Evolutionary conservation across 495 filamentous ascomycete species (phyloP).

Genomic region (Daldinia childiae): DNA sequence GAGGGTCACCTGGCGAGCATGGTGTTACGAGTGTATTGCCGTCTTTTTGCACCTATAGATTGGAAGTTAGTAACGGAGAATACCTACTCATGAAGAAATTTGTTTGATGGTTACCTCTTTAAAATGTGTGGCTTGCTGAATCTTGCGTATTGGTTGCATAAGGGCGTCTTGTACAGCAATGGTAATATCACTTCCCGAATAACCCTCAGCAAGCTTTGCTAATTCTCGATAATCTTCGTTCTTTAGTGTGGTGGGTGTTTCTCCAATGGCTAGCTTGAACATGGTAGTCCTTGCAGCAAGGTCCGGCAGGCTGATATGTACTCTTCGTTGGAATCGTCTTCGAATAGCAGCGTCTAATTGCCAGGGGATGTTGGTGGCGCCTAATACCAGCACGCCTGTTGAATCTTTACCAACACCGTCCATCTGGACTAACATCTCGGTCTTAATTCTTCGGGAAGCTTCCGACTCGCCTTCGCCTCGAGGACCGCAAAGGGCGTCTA

Average conservation of each 20-base stretch:
- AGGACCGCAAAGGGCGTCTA: slow-evolving; percentile 95
- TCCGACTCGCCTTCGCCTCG: slow-evolving; percentile 98
- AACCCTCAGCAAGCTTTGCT: slow-evolving; percentile 86
- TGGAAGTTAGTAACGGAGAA: slow-evolving; percentile 9
- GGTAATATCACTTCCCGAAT: slow-evolving; percentile 94
- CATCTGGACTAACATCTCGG: slow-evolving; percentile 98
- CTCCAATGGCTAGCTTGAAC: slow-evolving; percentile 94
- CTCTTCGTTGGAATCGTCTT: slow-evolving; percentile 92
- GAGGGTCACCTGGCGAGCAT: slow-evolving; percentile 88
- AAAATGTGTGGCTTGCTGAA: slow-evolving; percentile 98
- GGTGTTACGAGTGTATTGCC: slow-evolving; percentile 84
- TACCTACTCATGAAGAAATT: not conserved
- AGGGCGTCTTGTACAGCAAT: slow-evolving; percentile 97
- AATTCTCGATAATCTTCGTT: slow-evolving; percentile 79
- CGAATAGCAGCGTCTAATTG: slow-evolving; percentile 98
- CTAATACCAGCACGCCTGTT: slow-evolving; percentile 91
- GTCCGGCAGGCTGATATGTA: slow-evolving; percentile 94
- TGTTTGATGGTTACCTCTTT: slow-evolving; percentile 72
- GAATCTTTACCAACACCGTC: slow-evolving; percentile 96
- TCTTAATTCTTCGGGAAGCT: slow-evolving; percentile 96
- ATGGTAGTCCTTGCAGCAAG: slow-evolving; percentile 89
- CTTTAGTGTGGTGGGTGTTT: slow-evolving; percentile 86
- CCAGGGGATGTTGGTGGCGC: slow-evolving; percentile 99
- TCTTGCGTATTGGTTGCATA: slow-evolving; percentile 97
- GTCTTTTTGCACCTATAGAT: slow-evolving; percentile 71